Evolutionary conservation across 2,329 filamentous ascomycete genomes (phyloP).

Genomic region (Alternaria ventricosa): DNA sequence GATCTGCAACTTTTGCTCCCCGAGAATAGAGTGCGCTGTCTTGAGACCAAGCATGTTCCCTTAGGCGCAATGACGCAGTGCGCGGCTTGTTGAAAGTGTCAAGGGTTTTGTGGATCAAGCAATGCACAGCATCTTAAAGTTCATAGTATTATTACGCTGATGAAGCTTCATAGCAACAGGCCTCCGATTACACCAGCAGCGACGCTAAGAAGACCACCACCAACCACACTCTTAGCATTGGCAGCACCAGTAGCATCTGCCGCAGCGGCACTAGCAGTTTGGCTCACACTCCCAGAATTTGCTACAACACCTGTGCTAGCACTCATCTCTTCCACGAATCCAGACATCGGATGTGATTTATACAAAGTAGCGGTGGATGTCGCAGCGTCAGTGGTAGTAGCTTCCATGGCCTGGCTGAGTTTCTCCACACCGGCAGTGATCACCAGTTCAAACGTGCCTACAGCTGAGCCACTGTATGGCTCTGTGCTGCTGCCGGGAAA

Average conservation of each 20-base stretch:
- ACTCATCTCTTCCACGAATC: background rate
- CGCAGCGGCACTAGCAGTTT: constrained; percentile 5
- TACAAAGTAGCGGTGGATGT: constrained; percentile 7
- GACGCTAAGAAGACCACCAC: constrained; percentile 11
- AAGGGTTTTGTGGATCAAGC: too few relatives aligned
- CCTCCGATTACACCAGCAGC: constrained; percentile 19
- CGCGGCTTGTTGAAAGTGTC: too few relatives aligned
- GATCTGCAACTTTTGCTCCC: too few relatives aligned
- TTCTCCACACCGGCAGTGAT: constrained; percentile 26
- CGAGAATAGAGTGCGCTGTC: too few relatives aligned
- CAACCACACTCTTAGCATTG: constrained; percentile 12
- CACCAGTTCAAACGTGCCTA: constrained; percentile 4
- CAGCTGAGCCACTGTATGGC: constrained; percentile 18
- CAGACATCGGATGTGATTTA: constrained; percentile 1
- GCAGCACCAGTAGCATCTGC: constrained; percentile 12
- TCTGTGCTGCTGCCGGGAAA: constrained; percentile 28
- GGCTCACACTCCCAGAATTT: background rate
- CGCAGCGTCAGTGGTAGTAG: constrained; percentile 3
- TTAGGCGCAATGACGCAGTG: too few relatives aligned
- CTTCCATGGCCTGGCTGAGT: constrained; percentile 8
- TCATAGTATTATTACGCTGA: too few relatives aligned
- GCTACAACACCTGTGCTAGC: background rate
- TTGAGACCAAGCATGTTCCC: too few relatives aligned
- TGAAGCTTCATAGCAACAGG: constrained; percentile 12
- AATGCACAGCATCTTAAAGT: too few relatives aligned